Base-by-base conservation (phyloP, 75 land plant species). In the Pinus tabuliformis region DNA sequence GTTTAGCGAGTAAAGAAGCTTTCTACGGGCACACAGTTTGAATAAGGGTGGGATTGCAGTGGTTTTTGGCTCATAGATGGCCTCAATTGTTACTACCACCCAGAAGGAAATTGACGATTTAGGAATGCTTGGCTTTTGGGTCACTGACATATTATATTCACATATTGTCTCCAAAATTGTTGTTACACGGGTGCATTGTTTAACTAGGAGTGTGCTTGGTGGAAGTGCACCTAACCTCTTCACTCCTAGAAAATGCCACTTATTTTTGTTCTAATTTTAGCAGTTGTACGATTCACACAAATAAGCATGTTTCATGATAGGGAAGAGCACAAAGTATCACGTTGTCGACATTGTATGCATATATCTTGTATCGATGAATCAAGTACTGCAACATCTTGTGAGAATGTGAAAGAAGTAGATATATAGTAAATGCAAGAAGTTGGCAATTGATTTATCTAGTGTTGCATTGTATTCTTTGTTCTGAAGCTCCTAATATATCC, bases 271-370 rank as follows among this genome's bases (percentile, higher is more conserved):
- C 80, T 13, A 83, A 63, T 11, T 91, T 75, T 16, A 94, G 58
- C 58, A 96, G 70, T 62, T 94, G 98, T 58, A 96, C 87, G 42
- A 96, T 89, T 57, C 90, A 86, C 74, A 96, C 99, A 83, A 96
- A 96, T 18, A 81, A 77, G 64, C 84, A 87, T 33, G 99, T 92
- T 72, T 94, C 99, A 75, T 96, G 97, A 63, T 86, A 96, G 8
- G 99, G 97, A 80, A 96, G 76, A 26, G 85, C 85, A 76, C 85
- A 91, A 3, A 94, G 77, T 64, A 96, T 80, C 58, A 96, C 63
- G 12, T 96, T 95, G 14, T 96, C 97, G 7, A 81, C 77, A 78
- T 96, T 96, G 88, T 88, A 89, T 1, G 87, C 86, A 73, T 93
- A 89, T 72, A 93, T 73, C 91, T 96, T 95, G 85, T 9, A 42